Conservation (phyloP, 257 asterid genomes). For the Nicotiana noctiflora region DNA sequence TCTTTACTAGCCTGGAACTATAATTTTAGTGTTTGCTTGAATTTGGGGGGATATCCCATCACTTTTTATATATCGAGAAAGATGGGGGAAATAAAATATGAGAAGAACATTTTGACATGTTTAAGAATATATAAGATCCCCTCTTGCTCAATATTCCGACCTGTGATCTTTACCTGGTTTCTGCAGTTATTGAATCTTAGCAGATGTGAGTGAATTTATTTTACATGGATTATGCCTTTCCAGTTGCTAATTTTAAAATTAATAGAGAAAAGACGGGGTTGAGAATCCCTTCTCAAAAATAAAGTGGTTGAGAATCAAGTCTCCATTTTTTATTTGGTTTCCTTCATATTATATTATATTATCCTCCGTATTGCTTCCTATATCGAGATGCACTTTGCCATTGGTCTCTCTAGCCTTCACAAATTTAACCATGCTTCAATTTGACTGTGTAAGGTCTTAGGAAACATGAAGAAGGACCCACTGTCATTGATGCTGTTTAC, state of each 20-base stretch:
- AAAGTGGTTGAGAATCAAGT: background rate
- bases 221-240: background rate
- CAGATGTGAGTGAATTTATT: background rate
- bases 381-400: background rate
- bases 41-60: background rate
- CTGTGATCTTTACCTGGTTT: background rate
- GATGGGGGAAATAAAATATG: background rate
- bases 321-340: background rate
- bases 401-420: background rate
- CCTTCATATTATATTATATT: background rate
- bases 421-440: background rate
- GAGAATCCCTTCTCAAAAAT: too few relatives aligned
- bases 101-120: background rate
- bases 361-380: background rate
- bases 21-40: background rate
- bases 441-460: conserved; percentile 56
- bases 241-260: background rate
- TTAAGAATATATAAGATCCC: background rate
- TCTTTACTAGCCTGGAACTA: background rate
- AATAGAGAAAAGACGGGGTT: background rate
- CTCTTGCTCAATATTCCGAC: background rate
- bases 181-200: background rate
- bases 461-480: conserved; percentile 78
- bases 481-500: conserved; percentile 73
- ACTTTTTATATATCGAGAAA: background rate